Base-by-base conservation (phyloP, 2,329 filamentous ascomycete species). In the Aaosphaeria arxii region DNA sequence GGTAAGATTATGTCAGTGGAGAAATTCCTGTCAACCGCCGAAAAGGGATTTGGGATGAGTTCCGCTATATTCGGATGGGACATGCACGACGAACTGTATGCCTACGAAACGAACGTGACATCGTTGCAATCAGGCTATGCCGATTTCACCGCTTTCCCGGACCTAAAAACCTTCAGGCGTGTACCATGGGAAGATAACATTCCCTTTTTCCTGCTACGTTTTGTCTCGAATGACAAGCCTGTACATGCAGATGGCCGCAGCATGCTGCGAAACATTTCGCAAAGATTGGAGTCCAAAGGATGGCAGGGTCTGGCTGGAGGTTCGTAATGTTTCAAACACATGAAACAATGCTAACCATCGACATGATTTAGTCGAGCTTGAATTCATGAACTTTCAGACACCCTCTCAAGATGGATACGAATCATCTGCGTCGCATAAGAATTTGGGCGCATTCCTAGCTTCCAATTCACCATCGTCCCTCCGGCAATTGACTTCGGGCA, bases 1-100 rank as follows among this genome's bases (percentile, higher is more conserved):
- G 89, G 89, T 58, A 95, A 95, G 73, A 78, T 95, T 48, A 82
- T 95, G 69, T 88, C 88, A 58, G 94, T 94, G 77, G 86, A 85
- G 65, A 95, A 95, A 74, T 95, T 95, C 70, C 75, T 95, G 31
- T 89, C 87, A n/a, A 79, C 94, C 45, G 85, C 84, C n/a, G 71
- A 81, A 39, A 78, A 82, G 38, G 90, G 89, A 39, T 95, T 95
- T 59, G 89, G 90, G 44, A 95, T 95, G 75, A 94, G 90, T 75
- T 91, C 88, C 11, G 89, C 94, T 53, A 83, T 94, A 52, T 95
- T 94, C 63, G 89, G 90, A 66, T 95, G 90, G 90, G 89, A 95
- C 70, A 94, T 95, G 88, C 89, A 95, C 71, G 89, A 95, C 63
- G 78, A 82, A 73, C 91, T 88, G 7, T 95, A 95, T 67, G 83